phyloP scores from a whole-genome alignment of 176 grass and related monocot genomes.

The Poa pratensis region DNA sequence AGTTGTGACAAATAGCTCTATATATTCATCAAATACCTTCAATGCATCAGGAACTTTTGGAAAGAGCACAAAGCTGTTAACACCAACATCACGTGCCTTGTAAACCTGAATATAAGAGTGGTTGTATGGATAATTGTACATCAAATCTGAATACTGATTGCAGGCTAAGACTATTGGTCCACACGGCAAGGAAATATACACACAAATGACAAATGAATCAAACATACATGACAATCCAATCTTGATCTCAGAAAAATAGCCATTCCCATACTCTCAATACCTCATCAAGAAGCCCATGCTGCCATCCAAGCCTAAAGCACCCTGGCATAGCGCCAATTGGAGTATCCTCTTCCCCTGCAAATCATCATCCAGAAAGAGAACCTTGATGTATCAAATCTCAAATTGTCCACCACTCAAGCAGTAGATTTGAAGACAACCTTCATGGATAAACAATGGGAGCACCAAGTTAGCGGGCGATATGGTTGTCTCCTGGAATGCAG shows the following conservation, averaged over 20 bases:
- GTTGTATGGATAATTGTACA: background rate
- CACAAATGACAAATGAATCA: background rate
- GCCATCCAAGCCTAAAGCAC: conserved; percentile 96
- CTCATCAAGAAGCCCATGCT: conserved; percentile 91
- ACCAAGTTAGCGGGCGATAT: conserved; percentile 85
- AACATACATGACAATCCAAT: background rate
- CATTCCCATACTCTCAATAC: conserved; percentile 38
- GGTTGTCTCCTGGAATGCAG: conserved; percentile 84
- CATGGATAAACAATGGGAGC: conserved; percentile 92
- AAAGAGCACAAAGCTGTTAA: conserved; percentile 94
- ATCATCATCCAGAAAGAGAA: background rate
- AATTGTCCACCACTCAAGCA: background rate
- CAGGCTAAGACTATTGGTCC: background rate
- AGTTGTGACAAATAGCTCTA: background rate
- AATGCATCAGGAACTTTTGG: conserved; percentile 97
- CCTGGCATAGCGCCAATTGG: conserved; percentile 98
- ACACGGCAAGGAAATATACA: conserved; percentile 1
- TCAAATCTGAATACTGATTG: background rate
- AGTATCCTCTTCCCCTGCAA: conserved; percentile 80
- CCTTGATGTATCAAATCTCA: background rate
- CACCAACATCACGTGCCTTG: conserved; percentile 89
- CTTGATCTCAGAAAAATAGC: background rate
- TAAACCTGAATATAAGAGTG: conserved; percentile 71
- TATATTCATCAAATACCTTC: conserved; percentile 62
- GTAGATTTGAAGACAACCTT: conserved; percentile 61